Percentiles rank a stretch among this genome's conserved stretches.
Evolutionary conservation across 1,284 basidiomycete genomes (phyloP).

Genomic region (Thelephora terrestris): DNA sequence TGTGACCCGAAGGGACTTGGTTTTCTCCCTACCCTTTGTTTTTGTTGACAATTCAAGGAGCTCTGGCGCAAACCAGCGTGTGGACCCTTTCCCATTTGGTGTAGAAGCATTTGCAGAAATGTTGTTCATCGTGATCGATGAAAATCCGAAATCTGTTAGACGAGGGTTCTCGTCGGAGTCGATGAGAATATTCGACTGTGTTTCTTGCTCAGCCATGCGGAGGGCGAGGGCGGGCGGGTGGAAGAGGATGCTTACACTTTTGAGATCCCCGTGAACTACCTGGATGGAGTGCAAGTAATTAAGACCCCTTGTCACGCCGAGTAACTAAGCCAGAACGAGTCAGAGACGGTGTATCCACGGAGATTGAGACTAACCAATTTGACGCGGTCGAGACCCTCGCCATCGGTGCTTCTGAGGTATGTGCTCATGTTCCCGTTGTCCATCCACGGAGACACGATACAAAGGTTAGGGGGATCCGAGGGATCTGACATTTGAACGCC

Average conservation of each 20-base stretch:
- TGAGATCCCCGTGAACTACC: slow-evolving; percentile 5
- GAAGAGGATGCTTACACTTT: background rate
- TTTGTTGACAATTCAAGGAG: background rate
- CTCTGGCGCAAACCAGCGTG: slow-evolving; percentile 7
- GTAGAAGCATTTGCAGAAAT: background rate
- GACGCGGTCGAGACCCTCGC: slow-evolving; percentile 3
- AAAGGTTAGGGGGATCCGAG: background rate
- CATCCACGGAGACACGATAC: slow-evolving; percentile 9
- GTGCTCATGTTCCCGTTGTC: slow-evolving; percentile 2
- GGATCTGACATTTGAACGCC: background rate
- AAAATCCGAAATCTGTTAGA: slow-evolving; percentile 4
- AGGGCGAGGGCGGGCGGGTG: background rate
- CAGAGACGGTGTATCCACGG: background rate
- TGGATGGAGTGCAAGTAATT: slow-evolving; percentile 1
- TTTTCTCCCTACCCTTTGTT: no score
- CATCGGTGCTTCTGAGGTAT: slow-evolving; percentile 2
- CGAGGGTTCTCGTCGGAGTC: background rate
- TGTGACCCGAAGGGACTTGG: background rate
- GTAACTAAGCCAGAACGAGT: background rate
- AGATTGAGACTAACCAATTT: slow-evolving; percentile 3
- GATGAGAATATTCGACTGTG: slow-evolving; percentile 4
- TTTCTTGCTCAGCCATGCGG: no score
- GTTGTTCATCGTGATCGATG: background rate
- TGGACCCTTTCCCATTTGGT: background rate
- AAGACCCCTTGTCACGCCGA: background rate